Conservation (phyloP, 2,329 filamentous ascomycete species). For the Aphanoascus verrucosus region DNA sequence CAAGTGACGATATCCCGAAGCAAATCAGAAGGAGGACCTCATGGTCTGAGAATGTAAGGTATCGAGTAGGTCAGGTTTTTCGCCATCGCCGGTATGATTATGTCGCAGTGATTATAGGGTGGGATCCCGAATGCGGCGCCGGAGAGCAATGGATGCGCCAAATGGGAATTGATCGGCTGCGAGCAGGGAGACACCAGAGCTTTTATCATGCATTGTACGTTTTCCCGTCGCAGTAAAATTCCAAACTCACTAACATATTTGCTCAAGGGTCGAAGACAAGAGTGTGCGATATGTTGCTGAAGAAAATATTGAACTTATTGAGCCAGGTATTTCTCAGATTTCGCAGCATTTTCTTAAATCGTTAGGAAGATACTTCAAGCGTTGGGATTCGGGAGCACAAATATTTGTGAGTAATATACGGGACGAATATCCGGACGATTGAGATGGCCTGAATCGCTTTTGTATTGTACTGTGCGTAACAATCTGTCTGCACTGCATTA, state of each 20-base stretch:
- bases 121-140: conserved; percentile 54
- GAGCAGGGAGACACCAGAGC: conserved; percentile 53
- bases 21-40: conserved; percentile 30
- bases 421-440: conserved; percentile 83
- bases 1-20: conserved; percentile 47
- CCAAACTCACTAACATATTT: conserved; percentile 14
- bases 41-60: conserved; percentile 44
- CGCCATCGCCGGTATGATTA: conserved; percentile 71
- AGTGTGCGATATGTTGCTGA: conserved; percentile 66
- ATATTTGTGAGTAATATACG: conserved; percentile 72
- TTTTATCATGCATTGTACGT: conserved; percentile 85
- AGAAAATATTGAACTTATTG: conserved; percentile 63
- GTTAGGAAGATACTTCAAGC: conserved; percentile 79
- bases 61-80: conserved; percentile 72
- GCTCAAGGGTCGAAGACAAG: conserved; percentile 52
- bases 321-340: conserved; percentile 42
- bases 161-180: conserved; percentile 52
- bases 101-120: conserved; percentile 75
- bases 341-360: conserved; percentile 46
- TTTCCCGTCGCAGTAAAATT: not conserved
- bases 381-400: conserved; percentile 58
- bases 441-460: not conserved
- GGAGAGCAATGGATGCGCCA: conserved; percentile 53
- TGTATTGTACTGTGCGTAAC: not conserved
- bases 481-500: not conserved